Evolutionary conservation across 2,329 filamentous ascomycete species (phyloP), one percentile per base, ranked within the genome.

Genomic region (Penicillium frequentans): DNA sequence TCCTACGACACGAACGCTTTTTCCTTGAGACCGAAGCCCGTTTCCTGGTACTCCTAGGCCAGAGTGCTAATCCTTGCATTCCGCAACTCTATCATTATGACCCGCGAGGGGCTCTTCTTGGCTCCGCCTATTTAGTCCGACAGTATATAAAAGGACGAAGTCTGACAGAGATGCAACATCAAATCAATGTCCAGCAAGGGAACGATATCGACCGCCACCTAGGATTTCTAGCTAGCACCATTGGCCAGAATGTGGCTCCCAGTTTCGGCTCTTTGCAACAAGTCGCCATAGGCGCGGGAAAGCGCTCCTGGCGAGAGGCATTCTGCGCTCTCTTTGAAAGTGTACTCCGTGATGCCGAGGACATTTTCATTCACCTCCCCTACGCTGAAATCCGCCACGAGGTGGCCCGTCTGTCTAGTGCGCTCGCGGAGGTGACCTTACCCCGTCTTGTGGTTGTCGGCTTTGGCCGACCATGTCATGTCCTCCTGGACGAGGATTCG

Each of bases 351-450:
- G 84, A 86, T 62, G 81, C 79, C 16, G 84, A 86, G 65, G 83
- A 86, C 56, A 81, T 82, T 69, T 79, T 85, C 13, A 77, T 86
- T 62, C 81, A 79, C 56, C 66, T 86, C 7, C 83, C 83, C 0
- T 86, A 85, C 63, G 76, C 80, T 10, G 77, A 79, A 52, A 80
- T 86, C 55, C 78, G 84, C 33, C 75, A 79, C 56, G 77, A 81
- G 52, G 57, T 83, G n/a, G 69, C 64, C 46, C 75, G 75, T 29
- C 73, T 82, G 35, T 73, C 75, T 1, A 66, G 73, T 10, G 70
- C 71, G 0, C 74, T 86, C 7, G 80, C 84, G 26, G 74, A 79
- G 55, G 77, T 86, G 21, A 79, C 71, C 1, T 71, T 80, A 52
- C 79, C 84, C 7, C 77, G 75, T 24, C 73, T 86, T n/a, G 79